Percentiles rank a stretch among this genome's conserved stretches.
These are phyloP conservation scores for Pseudocercospora fijiensis DNA, from an alignment of 2,329 filamentous ascomycete species.

Conservation along the genomic window DNA sequence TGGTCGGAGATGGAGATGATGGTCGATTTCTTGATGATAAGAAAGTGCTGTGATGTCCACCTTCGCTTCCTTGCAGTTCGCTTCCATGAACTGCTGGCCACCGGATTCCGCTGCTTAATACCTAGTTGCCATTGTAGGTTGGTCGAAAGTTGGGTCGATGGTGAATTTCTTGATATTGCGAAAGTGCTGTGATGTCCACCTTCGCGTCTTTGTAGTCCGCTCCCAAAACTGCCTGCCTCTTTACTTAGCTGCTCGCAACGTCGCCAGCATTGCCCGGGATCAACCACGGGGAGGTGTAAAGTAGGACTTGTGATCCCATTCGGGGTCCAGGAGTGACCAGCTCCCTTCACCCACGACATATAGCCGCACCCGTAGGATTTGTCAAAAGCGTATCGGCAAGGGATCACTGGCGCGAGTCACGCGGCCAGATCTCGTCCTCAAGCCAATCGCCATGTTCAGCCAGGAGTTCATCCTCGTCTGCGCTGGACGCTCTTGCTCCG, in stretches of 20 bases:
- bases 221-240: not conserved
- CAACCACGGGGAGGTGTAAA: slow-evolving; percentile 11
- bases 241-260: not conserved
- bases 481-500: not conserved
- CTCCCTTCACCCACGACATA: slow-evolving; percentile 4
- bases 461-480: not conserved
- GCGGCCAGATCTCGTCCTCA: not conserved
- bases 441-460: not conserved
- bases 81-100: not conserved
- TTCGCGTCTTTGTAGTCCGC: not conserved
- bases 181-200: not conserved
- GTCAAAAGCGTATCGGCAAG: not conserved
- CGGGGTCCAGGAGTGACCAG: slow-evolving; percentile 7
- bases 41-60: not conserved
- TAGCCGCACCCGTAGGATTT: slow-evolving; percentile 4
- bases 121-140: not conserved
- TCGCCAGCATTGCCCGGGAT: slow-evolving; percentile 8
- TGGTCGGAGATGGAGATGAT: not conserved
- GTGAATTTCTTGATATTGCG: not conserved
- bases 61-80: not conserved
- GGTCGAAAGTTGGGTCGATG: not conserved
- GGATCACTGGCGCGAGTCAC: not conserved
- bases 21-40: not conserved
- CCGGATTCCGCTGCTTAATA: not conserved
- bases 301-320: slow-evolving; percentile 8